Percentiles rank a stretch among this genome's conserved stretches.
These are phyloP conservation scores for Ogataea henricii DNA, from an alignment of 805 yeast species.

Conservation along the genomic window DNA sequence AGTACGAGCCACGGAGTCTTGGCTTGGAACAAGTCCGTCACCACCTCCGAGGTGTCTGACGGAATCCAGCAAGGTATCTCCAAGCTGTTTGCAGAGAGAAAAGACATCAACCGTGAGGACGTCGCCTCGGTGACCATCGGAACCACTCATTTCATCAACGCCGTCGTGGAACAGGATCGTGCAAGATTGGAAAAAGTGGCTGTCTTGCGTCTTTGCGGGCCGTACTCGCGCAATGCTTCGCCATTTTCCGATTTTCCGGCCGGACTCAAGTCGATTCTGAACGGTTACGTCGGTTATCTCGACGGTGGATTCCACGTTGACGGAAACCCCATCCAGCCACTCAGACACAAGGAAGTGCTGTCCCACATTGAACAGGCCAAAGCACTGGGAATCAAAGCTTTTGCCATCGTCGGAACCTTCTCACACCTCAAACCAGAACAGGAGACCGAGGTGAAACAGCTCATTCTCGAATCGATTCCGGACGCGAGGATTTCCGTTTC, in stretches of 20 bases:
- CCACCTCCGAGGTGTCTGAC: conserved; percentile 46
- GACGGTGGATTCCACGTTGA: conserved; percentile 47
- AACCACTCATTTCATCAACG: conserved; percentile 54
- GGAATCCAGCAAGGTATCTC: conserved; percentile 43
- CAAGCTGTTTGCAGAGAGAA: conserved; percentile 32
- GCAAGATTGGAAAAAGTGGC: conserved; percentile 46
- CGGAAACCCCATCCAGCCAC: conserved; percentile 39
- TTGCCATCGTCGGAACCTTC: conserved; percentile 46
- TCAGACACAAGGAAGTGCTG: conserved; percentile 31
- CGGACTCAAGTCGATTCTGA: conserved; percentile 37
- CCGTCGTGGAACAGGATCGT: conserved; percentile 48
- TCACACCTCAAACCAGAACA: conserved; percentile 42
- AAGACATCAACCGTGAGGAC: conserved; percentile 24
- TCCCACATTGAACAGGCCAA: conserved; percentile 31
- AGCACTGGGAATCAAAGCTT: conserved; percentile 34
- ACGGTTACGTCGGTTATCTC: conserved; percentile 39
- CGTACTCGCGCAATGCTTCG: conserved; percentile 39
- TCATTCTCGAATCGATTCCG: conserved; percentile 38
- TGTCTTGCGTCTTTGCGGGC: conserved; percentile 47
- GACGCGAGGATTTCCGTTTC: conserved; percentile 40
- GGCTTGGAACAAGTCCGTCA: conserved; percentile 44
- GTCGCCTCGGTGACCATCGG: conserved; percentile 50
- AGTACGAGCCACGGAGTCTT: conserved; percentile 36
- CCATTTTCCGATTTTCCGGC: conserved; percentile 50
- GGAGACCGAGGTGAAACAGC: conserved; percentile 37